Conservation (phyloP, 805 yeast species). For the Teunomyces cretensis region DNA sequence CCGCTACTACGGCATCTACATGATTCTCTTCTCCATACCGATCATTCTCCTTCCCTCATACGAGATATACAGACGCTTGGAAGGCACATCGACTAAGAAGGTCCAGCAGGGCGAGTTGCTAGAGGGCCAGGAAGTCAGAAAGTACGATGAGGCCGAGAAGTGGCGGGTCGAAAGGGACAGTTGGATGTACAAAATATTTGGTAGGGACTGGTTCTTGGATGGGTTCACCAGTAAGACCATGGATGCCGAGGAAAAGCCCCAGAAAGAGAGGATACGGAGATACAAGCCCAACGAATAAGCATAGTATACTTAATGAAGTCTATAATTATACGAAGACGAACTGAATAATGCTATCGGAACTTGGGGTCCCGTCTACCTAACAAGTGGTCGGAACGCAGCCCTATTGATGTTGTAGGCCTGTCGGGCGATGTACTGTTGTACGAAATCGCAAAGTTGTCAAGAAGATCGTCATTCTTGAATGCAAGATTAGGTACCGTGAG, state of each 20-base stretch:
- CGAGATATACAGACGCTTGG: constrained; percentile 36
- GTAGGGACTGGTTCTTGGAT: constrained; percentile 42
- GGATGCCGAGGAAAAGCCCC: constrained; percentile 8
- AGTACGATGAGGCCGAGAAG: constrained; percentile 39
- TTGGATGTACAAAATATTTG: constrained; percentile 38
- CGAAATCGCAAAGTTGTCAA: not conserved
- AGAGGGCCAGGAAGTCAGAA: constrained; percentile 31
- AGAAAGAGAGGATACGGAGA: not conserved
- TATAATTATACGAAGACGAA: not conserved
- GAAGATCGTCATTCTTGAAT: not conserved
- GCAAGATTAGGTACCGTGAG: not conserved
- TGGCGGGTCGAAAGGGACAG: constrained; percentile 39
- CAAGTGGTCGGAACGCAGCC: constrained; percentile 27
- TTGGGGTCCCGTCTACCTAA: not conserved
- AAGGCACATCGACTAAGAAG: constrained; percentile 41
- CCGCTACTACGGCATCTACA: constrained; percentile 37
- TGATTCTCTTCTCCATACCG: constrained; percentile 40
- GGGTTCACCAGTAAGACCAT: constrained; percentile 45
- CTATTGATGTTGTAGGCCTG: constrained; percentile 34
- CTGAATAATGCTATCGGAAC: not conserved
- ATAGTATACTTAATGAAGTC: not conserved
- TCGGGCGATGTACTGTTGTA: constrained; percentile 28
- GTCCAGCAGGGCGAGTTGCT: constrained; percentile 41
- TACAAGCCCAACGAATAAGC: not conserved
- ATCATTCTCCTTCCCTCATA: constrained; percentile 31